Evolutionary conservation across 2,329 filamentous ascomycete species (phyloP).

Genomic region (Parastagonospora avenae): DNA sequence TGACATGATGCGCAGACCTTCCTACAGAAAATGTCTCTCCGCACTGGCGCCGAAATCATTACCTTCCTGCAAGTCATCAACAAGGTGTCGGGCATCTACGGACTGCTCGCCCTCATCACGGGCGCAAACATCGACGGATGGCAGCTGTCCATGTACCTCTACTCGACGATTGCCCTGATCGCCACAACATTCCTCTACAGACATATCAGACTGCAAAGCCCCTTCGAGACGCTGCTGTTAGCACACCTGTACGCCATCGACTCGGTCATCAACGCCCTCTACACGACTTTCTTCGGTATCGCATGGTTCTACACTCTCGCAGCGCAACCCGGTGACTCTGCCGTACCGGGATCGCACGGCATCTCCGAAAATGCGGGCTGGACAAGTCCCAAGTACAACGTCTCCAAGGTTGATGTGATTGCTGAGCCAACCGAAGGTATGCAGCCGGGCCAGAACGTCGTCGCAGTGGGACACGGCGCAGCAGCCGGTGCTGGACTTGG

Average conservation of each 20-base stretch:
- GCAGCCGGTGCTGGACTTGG: constrained; percentile 56
- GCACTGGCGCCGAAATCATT: constrained; percentile 85
- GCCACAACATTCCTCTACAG: constrained; percentile 73
- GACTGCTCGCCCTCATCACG: constrained; percentile 84
- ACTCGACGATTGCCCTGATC: constrained; percentile 74
- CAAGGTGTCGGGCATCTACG: constrained; percentile 89
- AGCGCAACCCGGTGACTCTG: constrained; percentile 54
- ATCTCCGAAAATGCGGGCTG: constrained; percentile 70
- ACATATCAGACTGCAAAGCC: constrained; percentile 77
- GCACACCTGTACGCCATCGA: constrained; percentile 87
- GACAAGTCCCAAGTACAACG: constrained; percentile 66
- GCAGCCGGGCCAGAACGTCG: constrained; percentile 57
- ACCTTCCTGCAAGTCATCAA: constrained; percentile 84
- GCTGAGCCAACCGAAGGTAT: constrained; percentile 54
- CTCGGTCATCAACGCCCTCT: constrained; percentile 78
- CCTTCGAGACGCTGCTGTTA: constrained; percentile 78
- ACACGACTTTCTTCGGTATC: constrained; percentile 80
- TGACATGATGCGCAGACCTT: constrained; percentile 66
- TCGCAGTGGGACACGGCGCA: constrained; percentile 52
- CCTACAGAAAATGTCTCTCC: constrained; percentile 82
- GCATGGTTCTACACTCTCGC: constrained; percentile 84
- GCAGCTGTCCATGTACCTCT: constrained; percentile 90
- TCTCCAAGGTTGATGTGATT: constrained; percentile 61
- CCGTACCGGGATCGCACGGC: constrained; percentile 53
- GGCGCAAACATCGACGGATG: constrained; percentile 81